Evolutionary conservation across 1,284 basidiomycete genomes (phyloP).

Genomic region (Leccinum glutinopallens): DNA sequence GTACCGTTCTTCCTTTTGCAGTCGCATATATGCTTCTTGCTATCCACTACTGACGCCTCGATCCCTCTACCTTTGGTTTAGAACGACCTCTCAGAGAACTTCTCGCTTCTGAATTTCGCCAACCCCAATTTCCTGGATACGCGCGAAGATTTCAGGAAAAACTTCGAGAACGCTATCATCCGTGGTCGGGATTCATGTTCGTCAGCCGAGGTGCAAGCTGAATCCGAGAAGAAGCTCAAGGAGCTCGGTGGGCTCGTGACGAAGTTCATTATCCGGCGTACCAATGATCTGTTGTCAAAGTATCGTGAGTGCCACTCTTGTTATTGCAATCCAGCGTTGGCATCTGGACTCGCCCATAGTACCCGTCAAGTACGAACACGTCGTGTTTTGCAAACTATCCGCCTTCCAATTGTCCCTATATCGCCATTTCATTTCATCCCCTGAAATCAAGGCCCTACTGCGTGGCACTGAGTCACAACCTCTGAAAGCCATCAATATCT

Average conservation of each 20-base stretch:
- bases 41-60: neutral
- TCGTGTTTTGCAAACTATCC: slow-evolving; percentile 94
- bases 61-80: slow-evolving; percentile 34
- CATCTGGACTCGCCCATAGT: slow-evolving; percentile 52
- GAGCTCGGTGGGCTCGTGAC: slow-evolving; percentile 90
- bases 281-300: slow-evolving; percentile 97
- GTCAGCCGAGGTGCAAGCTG: slow-evolving; percentile 78
- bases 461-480: slow-evolving; percentile 93
- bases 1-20: slow-evolving; percentile 37
- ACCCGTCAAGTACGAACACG: slow-evolving; percentile 99
- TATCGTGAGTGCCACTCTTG: slow-evolving; percentile 67
- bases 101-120: slow-evolving; percentile 94
- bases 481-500: slow-evolving; percentile 94
- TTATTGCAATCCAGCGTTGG: slow-evolving; percentile 5
- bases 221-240: slow-evolving; percentile 90
- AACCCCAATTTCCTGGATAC: slow-evolving; percentile 95
- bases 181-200: slow-evolving; percentile 93
- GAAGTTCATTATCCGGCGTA: slow-evolving; percentile 96
- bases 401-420: slow-evolving; percentile 90
- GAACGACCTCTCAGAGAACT: slow-evolving; percentile 98
- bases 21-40: slow-evolving; percentile 11
- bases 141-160: slow-evolving; percentile 93
- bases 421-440: slow-evolving; percentile 91
- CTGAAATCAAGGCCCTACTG: slow-evolving; percentile 90
- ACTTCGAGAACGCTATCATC: slow-evolving; percentile 94